These are phyloP conservation scores for Daldinia eschscholtzii DNA, from an alignment of 2,329 filamentous ascomycete genomes.

Conservation along the genomic window DNA sequence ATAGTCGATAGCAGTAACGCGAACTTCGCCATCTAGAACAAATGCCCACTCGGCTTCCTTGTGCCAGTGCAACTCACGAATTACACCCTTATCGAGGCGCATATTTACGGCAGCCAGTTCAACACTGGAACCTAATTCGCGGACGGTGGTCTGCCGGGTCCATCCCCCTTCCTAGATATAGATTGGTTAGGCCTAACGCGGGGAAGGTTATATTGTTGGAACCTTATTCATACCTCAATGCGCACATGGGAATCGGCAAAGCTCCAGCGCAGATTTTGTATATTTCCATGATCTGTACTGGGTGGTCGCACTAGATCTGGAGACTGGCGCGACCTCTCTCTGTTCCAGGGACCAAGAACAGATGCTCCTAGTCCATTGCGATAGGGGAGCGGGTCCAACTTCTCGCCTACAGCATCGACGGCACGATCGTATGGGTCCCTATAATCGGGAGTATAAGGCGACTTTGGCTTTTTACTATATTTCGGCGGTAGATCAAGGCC, in stretches of 20 bases:
- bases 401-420: conserved; percentile 70
- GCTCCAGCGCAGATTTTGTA: conserved; percentile 80
- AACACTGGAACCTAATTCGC: conserved; percentile 73
- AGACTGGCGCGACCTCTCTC: conserved; percentile 74
- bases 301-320: conserved; percentile 79
- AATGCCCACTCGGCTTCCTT: conserved; percentile 85
- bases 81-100: conserved; percentile 78
- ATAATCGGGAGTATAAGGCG: conserved; percentile 71
- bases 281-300: conserved; percentile 77
- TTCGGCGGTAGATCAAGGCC: conserved; percentile 61
- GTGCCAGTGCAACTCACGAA: conserved; percentile 85
- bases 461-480: conserved; percentile 56
- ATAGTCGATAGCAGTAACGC: conserved; percentile 79
- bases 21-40: conserved; percentile 76
- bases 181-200: conserved; percentile 14
- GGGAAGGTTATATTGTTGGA: conserved; percentile 2
- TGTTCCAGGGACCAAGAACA: conserved; percentile 78
- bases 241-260: conserved; percentile 74
- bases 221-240: conserved; percentile 65
- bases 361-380: conserved; percentile 74
- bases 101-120: conserved; percentile 84
- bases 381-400: conserved; percentile 74
- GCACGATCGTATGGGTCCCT: conserved; percentile 73
- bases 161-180: conserved; percentile 75
- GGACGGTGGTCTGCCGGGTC: conserved; percentile 79